These are phyloP conservation scores for Camellia japonica DNA, from an alignment of 148 eudicot genomes.

Conservation along the genomic window DNA sequence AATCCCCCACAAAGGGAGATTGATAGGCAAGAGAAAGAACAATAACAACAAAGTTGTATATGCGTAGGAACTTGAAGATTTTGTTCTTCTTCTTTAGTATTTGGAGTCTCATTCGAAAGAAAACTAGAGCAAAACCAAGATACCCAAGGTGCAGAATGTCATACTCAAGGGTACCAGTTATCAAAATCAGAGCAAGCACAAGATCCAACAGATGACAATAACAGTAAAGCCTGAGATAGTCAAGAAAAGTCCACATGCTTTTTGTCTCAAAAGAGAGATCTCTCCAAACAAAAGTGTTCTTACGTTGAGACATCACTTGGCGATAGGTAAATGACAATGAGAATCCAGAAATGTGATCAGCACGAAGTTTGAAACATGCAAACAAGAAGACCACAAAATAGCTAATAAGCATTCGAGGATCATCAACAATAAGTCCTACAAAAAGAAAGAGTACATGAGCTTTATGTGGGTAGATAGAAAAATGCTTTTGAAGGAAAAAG, in stretches of 20 bases:
- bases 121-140: constrained; percentile 88
- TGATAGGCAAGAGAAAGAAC: constrained; percentile 95
- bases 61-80: constrained; percentile 81
- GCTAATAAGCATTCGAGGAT: constrained; percentile 79
- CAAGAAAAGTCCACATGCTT: constrained; percentile 96
- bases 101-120: constrained; percentile 81
- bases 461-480: background rate
- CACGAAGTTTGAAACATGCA: constrained; percentile 87
- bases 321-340: constrained; percentile 78
- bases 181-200: constrained; percentile 76
- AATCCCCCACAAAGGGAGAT: constrained; percentile 83
- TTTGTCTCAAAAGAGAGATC: constrained; percentile 96
- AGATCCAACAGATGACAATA: constrained; percentile 96
- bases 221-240: constrained; percentile 89
- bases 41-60: constrained; percentile 83
- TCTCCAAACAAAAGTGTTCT: constrained; percentile 88
- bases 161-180: constrained; percentile 94
- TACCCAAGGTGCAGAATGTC: constrained; percentile 94
- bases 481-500: background rate
- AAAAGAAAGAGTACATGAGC: background rate
- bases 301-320: constrained; percentile 78
- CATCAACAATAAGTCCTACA: constrained; percentile 84
- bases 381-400: constrained; percentile 73
- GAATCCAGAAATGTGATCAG: constrained; percentile 61
- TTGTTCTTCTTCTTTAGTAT: constrained; percentile 86